Conservation (phyloP, 257 asterid genomes). For the Ocimum tenuiflorum region DNA sequence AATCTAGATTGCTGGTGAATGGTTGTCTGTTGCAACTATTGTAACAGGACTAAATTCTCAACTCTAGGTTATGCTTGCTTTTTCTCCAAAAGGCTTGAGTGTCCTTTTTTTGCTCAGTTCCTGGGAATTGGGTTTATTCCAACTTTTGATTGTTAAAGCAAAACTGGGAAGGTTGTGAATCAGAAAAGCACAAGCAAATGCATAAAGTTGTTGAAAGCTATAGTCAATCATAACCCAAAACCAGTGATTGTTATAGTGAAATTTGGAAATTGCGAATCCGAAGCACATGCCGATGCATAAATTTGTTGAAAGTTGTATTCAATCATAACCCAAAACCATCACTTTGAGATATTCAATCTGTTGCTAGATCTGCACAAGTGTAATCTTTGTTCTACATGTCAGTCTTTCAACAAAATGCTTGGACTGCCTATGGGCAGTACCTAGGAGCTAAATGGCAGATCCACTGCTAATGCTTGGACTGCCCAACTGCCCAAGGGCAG, state of each 20-base stretch:
- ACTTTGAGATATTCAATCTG: neutral
- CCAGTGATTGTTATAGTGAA: no score
- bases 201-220: neutral
- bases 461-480: no score
- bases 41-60: neutral
- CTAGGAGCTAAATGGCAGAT: neutral
- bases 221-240: no score
- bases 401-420: neutral
- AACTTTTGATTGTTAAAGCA: neutral
- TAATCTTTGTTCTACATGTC: neutral
- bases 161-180: neutral
- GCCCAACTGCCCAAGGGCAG: no score
- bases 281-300: no score
- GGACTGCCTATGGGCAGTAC: no score
- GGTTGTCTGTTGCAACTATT: constrained; percentile 1
- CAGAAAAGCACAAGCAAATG: neutral
- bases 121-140: neutral
- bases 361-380: neutral
- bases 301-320: neutral
- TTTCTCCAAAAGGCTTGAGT: neutral
- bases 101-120: neutral
- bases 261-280: no score
- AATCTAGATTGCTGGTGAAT: neutral
- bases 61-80: neutral
- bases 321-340: neutral